phyloP scores from a whole-genome alignment of 2,329 filamentous ascomycete species.

The Myriosclerotinia curreyana region DNA sequence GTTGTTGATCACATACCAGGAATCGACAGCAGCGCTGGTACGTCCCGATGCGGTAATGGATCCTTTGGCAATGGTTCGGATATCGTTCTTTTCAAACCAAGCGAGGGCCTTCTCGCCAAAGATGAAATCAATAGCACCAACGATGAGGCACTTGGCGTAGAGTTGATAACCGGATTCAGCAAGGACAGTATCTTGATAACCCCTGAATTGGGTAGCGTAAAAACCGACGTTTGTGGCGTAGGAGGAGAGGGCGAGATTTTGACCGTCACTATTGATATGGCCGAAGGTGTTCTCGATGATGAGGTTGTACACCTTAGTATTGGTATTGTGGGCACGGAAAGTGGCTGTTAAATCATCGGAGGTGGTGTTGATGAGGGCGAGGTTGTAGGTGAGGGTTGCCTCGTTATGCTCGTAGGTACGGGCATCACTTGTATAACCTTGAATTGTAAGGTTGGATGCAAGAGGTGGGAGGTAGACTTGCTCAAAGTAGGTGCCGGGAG shows the following conservation, averaged over 20 bases:
- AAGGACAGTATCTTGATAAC: conserved; percentile 56
- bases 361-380: conserved; percentile 43
- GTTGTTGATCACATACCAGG: conserved; percentile 56
- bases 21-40: conserved; percentile 39
- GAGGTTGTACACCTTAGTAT: conserved; percentile 57
- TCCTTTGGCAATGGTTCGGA: conserved; percentile 47
- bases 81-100: conserved; percentile 48
- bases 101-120: conserved; percentile 52
- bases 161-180: conserved; percentile 51
- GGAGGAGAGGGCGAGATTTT: conserved; percentile 53
- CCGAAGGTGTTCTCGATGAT: conserved; percentile 44
- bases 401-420: conserved; percentile 48
- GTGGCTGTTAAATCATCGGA: conserved; percentile 44
- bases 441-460: conserved; percentile 50
- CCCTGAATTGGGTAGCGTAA: conserved; percentile 54
- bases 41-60: conserved; percentile 49
- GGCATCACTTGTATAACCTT: conserved; percentile 50
- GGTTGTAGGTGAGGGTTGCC: conserved; percentile 46
- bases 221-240: conserved; percentile 52
- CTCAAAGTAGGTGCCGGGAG: conserved; percentile 54
- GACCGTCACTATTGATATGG: conserved; percentile 43
- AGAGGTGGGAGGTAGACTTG: conserved; percentile 52
- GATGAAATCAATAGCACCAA: conserved; percentile 58
- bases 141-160: conserved; percentile 55
- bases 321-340: conserved; percentile 41